Evolutionary conservation across 1,139 yeast species (phyloP), one percentile per base, ranked within the genome.

Genomic region (Taphrina confusa): DNA sequence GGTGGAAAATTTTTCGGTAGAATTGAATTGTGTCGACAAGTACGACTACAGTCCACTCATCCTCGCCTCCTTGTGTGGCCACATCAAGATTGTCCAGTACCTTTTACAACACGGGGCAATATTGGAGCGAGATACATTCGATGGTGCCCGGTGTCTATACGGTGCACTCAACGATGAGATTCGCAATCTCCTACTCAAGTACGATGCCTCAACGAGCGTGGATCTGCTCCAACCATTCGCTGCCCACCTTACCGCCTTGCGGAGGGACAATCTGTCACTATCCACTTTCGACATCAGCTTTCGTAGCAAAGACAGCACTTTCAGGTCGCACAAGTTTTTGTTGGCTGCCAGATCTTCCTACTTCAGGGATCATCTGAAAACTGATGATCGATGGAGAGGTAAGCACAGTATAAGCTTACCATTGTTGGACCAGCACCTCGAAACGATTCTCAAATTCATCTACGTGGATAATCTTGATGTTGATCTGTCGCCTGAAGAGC

Each of bases 21-120:
- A 72, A 66, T 71, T 82, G 61, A 87, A 87, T 69, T 80, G 76
- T 60, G 81, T 82, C 36, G 94, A 87, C 68, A 82, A 80, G 65
- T 86, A 84, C 79, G 87, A 87, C 69, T 83, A 85, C 69, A 80
- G 90, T 1, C 94, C 94, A 0, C 75, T 87, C 64, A 83, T 84
- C 63, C 72, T 86, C 30, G 63, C 61, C 23, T 50, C 47, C 6
- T 22, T 44, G 8, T 60, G 54, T 31, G 58, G 59, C 18, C 58
- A 37, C 44, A 45, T 47, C 44, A n/a, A 33, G 23, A 18, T 47
- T 16, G 94, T 87, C 14, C 77, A 75, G 62, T 71, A 83, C 57
- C 73, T 87, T 30, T 73, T 87, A 9, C 77, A 83, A 57, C 73
- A 80, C 56, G 95, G 95, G 5, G 90, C 94, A 0, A 77, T 82